These are phyloP conservation scores for Pugionium cornutum DNA, from an alignment of 345 rosid species.

Conservation along the genomic window DNA sequence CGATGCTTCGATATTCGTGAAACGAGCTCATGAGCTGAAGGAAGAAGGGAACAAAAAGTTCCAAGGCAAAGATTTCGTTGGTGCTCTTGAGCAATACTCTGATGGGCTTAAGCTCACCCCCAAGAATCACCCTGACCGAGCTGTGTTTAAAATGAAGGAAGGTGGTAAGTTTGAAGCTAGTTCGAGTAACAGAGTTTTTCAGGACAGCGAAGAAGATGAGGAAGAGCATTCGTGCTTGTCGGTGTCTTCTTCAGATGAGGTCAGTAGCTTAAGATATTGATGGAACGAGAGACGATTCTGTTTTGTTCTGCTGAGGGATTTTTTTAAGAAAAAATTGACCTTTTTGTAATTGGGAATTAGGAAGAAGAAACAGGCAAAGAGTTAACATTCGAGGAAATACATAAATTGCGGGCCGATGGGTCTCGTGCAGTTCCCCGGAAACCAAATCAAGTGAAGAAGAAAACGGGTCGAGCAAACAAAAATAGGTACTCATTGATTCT, in stretches of 20 bases:
- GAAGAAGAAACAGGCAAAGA: conserved; percentile 68
- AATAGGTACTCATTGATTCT: conserved; percentile 50
- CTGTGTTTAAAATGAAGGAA: conserved; percentile 46
- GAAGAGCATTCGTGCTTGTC: no score
- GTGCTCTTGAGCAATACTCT: conserved; percentile 80
- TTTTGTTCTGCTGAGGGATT: no score
- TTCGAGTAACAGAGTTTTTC: no score
- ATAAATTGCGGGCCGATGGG: conserved; percentile 68
- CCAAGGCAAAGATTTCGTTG: conserved; percentile 71
- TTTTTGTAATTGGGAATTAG: conserved; percentile 28
- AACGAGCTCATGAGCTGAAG: conserved; percentile 90
- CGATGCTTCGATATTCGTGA: conserved; percentile 69
- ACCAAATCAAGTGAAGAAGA: conserved; percentile 49
- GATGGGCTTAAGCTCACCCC: conserved; percentile 74
- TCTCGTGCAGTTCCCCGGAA: conserved; percentile 49
- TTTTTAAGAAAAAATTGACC: no score
- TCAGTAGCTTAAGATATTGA: no score
- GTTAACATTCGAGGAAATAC: conserved; percentile 80
- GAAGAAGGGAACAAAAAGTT: conserved; percentile 94
- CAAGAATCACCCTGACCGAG: conserved; percentile 79
- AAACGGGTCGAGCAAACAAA: conserved; percentile 63
- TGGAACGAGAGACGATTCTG: no score
- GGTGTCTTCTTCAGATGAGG: no score
- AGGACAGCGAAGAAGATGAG: no score
- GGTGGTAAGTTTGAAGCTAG: no score